Evolutionary conservation across 2,329 filamentous ascomycete genomes (phyloP), one percentile per base, ranked within the genome.

Genomic region (Plenodomus lindquistii): DNA sequence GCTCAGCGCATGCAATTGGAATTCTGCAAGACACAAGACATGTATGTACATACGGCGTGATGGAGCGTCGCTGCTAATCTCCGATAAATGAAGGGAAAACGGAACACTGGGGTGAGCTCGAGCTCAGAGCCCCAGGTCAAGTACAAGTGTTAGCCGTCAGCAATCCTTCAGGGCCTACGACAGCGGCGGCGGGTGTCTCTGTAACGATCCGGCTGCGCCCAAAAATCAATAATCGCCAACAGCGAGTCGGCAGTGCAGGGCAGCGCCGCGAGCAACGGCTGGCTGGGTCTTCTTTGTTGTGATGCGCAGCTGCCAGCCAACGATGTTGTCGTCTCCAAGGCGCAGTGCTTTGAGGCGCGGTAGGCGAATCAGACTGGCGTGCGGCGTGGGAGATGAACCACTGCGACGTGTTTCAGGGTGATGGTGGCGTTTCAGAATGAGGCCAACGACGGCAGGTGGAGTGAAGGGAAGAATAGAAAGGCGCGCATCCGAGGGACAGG

Each of bases 331-430:
- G 47, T 54, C 53, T 51, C 45, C 51, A 47, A 16, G 51, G 46
- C 34, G 42, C 46, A 43, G 52, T 40, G 44, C 46, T 46, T 45
- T 31, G 31, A 44, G 46, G 41, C 41, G 43, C 46, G 19, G 50
- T 54, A 27, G 54, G 47, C 66, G 60, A 71, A 67, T 69, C 52
- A 62, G 52, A 50, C 52, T 31, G 18, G 41, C 29, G 22, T 35
- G 39, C 42, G 41, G 43, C 19, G 19, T 37, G 53, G 54, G 57
- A 69, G 56, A 64, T 67, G 63, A 69, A 57, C 49, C 55, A 57
- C 54, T 56, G 45, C 54, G 42, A 44, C 47, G 59, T 47, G 69
- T 72, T 70, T 72, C 69, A 72, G 62, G 43, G 41, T 44, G 41
- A 47, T 59, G 48, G 54, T 48, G 48, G 63, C 42, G 65, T 71